These are phyloP conservation scores for Blastocystis sp. DNA, from an alignment of 352 stramenopile species.

Conservation along the genomic window DNA sequence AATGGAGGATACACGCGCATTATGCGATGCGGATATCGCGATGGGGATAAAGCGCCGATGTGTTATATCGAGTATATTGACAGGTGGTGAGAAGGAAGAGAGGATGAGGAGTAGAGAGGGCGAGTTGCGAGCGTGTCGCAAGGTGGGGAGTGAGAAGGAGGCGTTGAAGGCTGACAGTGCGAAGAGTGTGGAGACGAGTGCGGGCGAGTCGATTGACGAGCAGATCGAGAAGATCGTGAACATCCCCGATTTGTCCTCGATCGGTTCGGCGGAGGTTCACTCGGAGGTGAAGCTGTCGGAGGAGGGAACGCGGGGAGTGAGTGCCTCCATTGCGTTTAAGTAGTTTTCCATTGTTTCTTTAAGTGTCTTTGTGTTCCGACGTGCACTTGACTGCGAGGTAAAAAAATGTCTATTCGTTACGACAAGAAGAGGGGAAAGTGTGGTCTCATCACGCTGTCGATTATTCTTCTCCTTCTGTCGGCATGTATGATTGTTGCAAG, in stretches of 20 bases:
- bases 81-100: constrained; percentile 72
- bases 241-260: background rate
- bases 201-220: background rate
- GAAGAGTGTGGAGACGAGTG: constrained; percentile 1
- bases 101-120: constrained; percentile 5
- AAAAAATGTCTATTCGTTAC: background rate
- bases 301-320: background rate
- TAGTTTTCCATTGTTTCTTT: background rate
- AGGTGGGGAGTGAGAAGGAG: constrained; percentile 63
- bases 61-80: constrained; percentile 85
- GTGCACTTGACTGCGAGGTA: background rate
- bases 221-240: constrained; percentile 43
- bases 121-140: constrained; percentile 21
- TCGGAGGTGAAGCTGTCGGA: background rate
- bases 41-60: constrained; percentile 83
- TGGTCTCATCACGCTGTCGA: background rate
- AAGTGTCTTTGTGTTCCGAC: constrained; percentile 4
- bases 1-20: constrained; percentile 84
- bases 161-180: background rate
- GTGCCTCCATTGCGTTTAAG: too few species aligned
- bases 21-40: constrained; percentile 82
- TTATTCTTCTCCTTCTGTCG: background rate
- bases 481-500: background rate
- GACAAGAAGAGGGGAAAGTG: constrained; percentile 13
- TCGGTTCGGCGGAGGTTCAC: background rate